Conservation (phyloP, 2,329 filamentous ascomycete species). For the Exophiala alcalophila region DNA sequence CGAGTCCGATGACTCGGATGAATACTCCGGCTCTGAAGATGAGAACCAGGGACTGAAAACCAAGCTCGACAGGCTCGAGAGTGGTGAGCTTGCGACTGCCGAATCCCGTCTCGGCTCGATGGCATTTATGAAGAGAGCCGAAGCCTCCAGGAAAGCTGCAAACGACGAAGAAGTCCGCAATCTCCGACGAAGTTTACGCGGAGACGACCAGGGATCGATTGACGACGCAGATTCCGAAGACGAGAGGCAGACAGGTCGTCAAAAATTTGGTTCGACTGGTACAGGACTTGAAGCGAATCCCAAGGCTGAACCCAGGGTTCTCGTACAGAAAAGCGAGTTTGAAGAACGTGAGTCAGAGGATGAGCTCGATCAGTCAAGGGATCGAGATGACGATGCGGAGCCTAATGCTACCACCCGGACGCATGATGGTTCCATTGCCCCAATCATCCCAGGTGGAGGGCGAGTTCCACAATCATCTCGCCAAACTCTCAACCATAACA, state of each 20-base stretch:
- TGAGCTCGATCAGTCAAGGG: conserved; percentile 35
- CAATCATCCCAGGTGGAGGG: too few species aligned
- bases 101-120: conserved; percentile 72
- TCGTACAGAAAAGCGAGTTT: conserved; percentile 52
- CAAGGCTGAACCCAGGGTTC: conserved; percentile 33
- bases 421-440: too few species aligned
- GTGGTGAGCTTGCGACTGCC: conserved; percentile 41
- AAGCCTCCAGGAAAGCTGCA: conserved; percentile 69
- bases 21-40: conserved; percentile 57
- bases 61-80: conserved; percentile 43
- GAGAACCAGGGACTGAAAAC: conserved; percentile 47
- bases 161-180: conserved; percentile 74
- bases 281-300: conserved; percentile 32
- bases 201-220: conserved; percentile 52
- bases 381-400: conserved; percentile 34
- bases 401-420: too few species aligned
- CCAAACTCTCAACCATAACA: too few species aligned
- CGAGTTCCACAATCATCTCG: too few species aligned
- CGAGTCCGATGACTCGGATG: conserved; percentile 59
- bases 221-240: conserved; percentile 57
- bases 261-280: conserved; percentile 36
- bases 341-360: conserved; percentile 59
- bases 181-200: conserved; percentile 67
- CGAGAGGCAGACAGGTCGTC: conserved; percentile 64
- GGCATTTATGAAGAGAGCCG: conserved; percentile 92